Base-by-base conservation (phyloP, 2,329 filamentous ascomycete genomes). In the Ophiocordyceps robertsii region DNA sequence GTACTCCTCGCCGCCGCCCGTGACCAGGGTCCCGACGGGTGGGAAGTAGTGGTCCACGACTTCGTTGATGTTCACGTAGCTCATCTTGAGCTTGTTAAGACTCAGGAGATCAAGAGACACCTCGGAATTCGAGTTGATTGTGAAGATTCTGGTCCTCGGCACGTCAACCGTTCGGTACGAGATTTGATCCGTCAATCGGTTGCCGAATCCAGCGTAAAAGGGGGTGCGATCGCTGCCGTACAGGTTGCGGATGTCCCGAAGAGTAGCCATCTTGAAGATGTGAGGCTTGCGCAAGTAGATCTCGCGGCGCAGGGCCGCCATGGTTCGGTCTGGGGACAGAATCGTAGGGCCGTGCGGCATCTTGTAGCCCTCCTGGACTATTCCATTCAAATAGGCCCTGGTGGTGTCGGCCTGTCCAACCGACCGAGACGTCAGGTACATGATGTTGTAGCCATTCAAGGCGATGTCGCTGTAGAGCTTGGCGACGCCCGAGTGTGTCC, bases 21-120 rank as follows among this genome's bases (percentile, higher is more conserved):
- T 87, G 16, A 95, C 81, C 29, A 98, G 71, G 24, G 89, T 80
- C 48, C 82, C 86, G 12, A 94, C 82, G 2, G 93, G 87, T 7
- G 92, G 92, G 61, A 98, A 98, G 67, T 95, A 96, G 62, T 98
- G 92, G 58, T 98, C 92, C 7, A 98, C 86, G 45, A 98, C 82
- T 61, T 98, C 93, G 46, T 86, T 82, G 80, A 98, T 98, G 55
- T 86, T 89, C 47, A 95, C 87, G 58, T 98, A 98, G 49, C 85
- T 95, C 54, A 93, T 90, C 66, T 92, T 95, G 59, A 96, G 84
- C 60, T 88, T 93, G 64, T 94, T 95, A 43, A 96, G 72, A 48
- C 80, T 90, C 37, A 96, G 68, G 37, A 98, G 69, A 58, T 96
- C 90, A 19, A 98, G 69, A 27, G 84, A 90, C 29, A 98, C 89